phyloP scores from a whole-genome alignment of 768 basidiomycete species.

The Russula abietina region DNA sequence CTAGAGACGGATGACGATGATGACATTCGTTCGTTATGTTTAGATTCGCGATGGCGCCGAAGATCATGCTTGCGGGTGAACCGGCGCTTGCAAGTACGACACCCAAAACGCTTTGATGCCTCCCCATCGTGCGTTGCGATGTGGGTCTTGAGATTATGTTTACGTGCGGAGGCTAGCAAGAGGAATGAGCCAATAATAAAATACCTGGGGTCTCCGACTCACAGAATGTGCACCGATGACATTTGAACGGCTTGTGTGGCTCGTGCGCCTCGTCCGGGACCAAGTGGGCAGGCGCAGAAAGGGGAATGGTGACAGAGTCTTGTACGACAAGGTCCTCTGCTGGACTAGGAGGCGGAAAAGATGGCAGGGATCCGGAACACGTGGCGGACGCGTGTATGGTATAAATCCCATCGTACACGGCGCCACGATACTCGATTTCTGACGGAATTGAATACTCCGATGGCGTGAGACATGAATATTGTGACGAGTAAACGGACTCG shows the following conservation, averaged over 20 bases:
- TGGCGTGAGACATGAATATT: not conserved
- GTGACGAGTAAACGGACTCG: not conserved
- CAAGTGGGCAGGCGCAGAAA: not conserved
- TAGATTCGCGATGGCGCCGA: not conserved
- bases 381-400: too few species aligned
- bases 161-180: not conserved
- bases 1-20: not conserved
- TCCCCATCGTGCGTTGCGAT: not conserved
- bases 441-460: not conserved
- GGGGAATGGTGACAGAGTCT: rapidly evolving
- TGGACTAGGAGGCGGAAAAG: not conserved
- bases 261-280: not conserved
- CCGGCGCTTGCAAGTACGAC: not conserved
- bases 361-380: not conserved
- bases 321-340: too few species aligned
- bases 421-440: not conserved
- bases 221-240: not conserved
- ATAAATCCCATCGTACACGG: not conserved
- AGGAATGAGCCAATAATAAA: not conserved
- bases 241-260: not conserved
- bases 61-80: not conserved
- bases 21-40: not conserved
- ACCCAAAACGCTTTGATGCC: not conserved
- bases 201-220: not conserved
- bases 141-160: not conserved